Percentiles rank a stretch among this genome's conserved stretches.
phyloP scores from a whole-genome alignment of 202 grass and related monocot species.

The Brachypodium distachyon region DNA sequence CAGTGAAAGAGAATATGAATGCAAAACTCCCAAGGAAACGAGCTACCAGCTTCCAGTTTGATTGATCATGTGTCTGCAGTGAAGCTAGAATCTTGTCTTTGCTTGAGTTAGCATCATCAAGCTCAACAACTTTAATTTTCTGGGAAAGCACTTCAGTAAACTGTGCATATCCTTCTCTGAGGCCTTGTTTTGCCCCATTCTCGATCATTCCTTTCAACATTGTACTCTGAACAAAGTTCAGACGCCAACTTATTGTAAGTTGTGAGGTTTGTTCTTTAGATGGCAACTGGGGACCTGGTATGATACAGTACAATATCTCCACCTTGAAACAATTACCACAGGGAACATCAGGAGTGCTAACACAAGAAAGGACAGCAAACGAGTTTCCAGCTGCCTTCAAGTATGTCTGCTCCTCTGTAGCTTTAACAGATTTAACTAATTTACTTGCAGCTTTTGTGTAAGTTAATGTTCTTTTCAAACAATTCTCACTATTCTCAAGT shows the following conservation, averaged over 20 bases:
- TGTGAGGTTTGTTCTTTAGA: constrained; percentile 47
- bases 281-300: constrained; percentile 34
- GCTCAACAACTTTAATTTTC: constrained; percentile 36
- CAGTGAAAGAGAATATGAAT: constrained; percentile 46
- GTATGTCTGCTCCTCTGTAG: constrained; percentile 63
- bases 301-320: constrained; percentile 61
- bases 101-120: constrained; percentile 19
- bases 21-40: constrained; percentile 49
- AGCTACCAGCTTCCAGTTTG: constrained; percentile 44
- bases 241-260: constrained; percentile 59
- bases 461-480: constrained; percentile 42
- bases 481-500: constrained; percentile 23
- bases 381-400: constrained; percentile 46
- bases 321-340: constrained; percentile 75
- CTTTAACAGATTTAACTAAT: constrained; percentile 60
- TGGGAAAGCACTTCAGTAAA: constrained; percentile 52
- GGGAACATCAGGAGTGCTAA: constrained; percentile 70
- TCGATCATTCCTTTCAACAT: constrained; percentile 87
- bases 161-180: constrained; percentile 46
- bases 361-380: constrained; percentile 50
- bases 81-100: constrained; percentile 52
- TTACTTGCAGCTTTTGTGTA: constrained; percentile 70
- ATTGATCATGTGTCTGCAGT: constrained; percentile 39
- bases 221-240: constrained; percentile 73
- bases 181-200: constrained; percentile 58